Base-by-base conservation (phyloP, 257 asterid genomes). In the Dorcoceras hygrometricum region DNA sequence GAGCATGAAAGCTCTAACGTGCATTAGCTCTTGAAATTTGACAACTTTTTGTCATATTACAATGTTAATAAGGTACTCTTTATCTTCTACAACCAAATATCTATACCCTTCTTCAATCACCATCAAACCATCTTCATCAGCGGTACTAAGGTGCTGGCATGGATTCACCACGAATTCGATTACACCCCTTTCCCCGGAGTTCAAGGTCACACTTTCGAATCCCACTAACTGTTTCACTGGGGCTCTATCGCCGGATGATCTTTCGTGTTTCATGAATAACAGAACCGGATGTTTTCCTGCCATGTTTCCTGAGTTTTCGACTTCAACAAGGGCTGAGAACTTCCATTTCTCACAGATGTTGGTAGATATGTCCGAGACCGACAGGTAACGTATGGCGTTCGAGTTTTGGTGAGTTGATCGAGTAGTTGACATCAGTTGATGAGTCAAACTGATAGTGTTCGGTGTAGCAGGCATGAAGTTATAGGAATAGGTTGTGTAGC, bases 211-310 rank as follows among this genome's bases (percentile, higher is more conserved):
- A 23, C 87, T 86, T 59, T 81, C 74, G 57, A 90, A 90, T 39
- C 90, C 96, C 20, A 80, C 85, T 82, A 90, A 29, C 58, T 86
- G 86, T 73, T 84, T 90, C 57, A 77, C 25, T 1, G 86, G 79
- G n/a, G 22, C 68, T 25, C 77, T 82, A 7, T 71, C 39, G 19
- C 65, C 63, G 2, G 27, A 27, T 5, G 50, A 39, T 12, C 51
- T 76, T 5, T 24, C 82, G 48, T 56, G 82, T 72, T 73, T 69
- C 1, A 67, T 59, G 36, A 86, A 88, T 24, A 90, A 79, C 59
- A 90, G 63, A 69, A 88, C 90, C 1, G 97, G 89, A 48, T 87
- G 95, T 67, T 69, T 80, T 20, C 97, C 96, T 0, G 73, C 80
- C 80, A 86, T 65, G 26, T 78, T 64, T 20, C 96, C 91, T 0